Evolutionary conservation across 164 flowering plant genomes (phyloP), one percentile per base, ranked within the genome.

Genomic region (Euptelea pleiosperma): DNA sequence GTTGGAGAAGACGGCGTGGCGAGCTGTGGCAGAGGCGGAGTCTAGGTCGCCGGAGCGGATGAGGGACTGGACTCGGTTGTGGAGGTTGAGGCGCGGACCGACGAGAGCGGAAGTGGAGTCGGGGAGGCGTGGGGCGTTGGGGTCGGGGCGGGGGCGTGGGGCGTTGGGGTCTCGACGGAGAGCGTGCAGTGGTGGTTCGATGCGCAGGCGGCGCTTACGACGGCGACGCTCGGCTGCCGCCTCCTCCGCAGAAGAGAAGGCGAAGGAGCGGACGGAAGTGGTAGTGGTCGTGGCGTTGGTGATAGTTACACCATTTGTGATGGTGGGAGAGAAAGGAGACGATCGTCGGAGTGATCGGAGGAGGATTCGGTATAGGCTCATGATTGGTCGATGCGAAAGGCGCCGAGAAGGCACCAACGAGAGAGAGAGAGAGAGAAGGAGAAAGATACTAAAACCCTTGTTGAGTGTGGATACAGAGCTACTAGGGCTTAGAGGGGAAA

Each of bases 141-240:
- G 90, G 56, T 79, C 80, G 3, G 75, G 77, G 6, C 48, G 70
- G 1, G 79, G 80, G 47, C 70, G 75, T 1, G 80, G 79, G 6
- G 76, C 50, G 28, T 47, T 8, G 36, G 77, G 76, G 59, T 76
- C 76, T n/a, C 81, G 82, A 41, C 87, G 86, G 65, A 85, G 82
- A 54, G 86, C 86, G 64, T 81, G 73, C 41, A 84, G 84, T 1
- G 93, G 96, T 1, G 91, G 96, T 53, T 87, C 90, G 41, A 88
- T 81, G 15, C 92, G 84, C 56, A 82, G 86, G 2, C 85, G 83
- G 46, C 94, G 88, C 67, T 85, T 89, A 10, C 90, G 79, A 45
- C 87, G 81, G 51, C 91, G 85, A 18, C 97, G 82, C 52, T 85
- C 94, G 0, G 91, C 89, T 0, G 94, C 91, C 19, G 93, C 96